Evolutionary conservation across 192 early-diverging fungal species (phyloP).

Genomic region (Gaertneriomyces semiglobifer): DNA sequence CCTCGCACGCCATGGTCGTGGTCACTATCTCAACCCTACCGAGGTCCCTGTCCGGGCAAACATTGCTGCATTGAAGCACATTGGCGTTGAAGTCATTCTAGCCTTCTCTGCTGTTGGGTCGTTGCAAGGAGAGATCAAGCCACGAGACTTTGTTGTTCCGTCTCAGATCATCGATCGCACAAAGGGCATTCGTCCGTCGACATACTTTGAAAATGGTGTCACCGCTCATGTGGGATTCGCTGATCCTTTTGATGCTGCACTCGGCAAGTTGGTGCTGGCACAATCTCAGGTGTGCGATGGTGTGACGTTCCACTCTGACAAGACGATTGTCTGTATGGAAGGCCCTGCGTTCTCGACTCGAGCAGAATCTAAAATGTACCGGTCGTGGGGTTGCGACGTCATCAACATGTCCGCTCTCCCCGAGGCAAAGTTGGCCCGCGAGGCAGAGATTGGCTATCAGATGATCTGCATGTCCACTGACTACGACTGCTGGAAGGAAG

Average conservation of each 20-base stretch:
- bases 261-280: constrained; percentile 72
- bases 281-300: constrained; percentile 36
- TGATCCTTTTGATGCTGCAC: constrained; percentile 80
- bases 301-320: constrained; percentile 70
- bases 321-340: constrained; percentile 96
- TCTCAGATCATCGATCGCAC: constrained; percentile 97
- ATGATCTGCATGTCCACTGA: constrained; percentile 99
- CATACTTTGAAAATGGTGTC: constrained; percentile 93
- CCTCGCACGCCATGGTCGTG: constrained; percentile 90
- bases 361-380: constrained; percentile 96
- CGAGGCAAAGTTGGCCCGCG: constrained; percentile 94
- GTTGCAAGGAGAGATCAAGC: constrained; percentile 87
- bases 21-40: constrained; percentile 79
- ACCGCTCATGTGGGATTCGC: constrained; percentile 89
- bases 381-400: constrained; percentile 85
- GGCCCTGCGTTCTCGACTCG: constrained; percentile 97
- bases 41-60: constrained; percentile 95
- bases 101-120: constrained; percentile 98
- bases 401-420: constrained; percentile 99
- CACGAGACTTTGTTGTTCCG: constrained; percentile 92
- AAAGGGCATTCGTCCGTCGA: constrained; percentile 88
- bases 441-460: constrained; percentile 98
- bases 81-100: constrained; percentile 89
- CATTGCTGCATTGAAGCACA: constrained; percentile 93
- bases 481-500: constrained; percentile 78